Percentiles rank a stretch among this genome's conserved stretches.
Conservation (phyloP, 768 basidiomycete genomes). For the Amanita brunnescens region DNA sequence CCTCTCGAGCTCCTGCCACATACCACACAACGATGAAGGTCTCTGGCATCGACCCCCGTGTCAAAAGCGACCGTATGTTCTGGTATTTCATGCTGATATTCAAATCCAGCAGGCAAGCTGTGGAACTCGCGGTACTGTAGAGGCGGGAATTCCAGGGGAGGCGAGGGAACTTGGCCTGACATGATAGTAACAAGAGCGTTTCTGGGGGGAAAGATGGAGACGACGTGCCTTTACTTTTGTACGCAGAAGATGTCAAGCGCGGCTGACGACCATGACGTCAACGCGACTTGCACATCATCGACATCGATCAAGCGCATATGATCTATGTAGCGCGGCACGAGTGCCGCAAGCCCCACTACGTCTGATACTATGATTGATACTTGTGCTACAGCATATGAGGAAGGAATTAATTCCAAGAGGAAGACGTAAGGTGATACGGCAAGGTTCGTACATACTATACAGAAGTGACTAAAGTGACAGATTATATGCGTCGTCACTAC, state of each 20-base stretch:
- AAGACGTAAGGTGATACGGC: slow-evolving; percentile 63
- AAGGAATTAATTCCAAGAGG: slow-evolving; percentile 44
- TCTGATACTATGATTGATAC: too few relatives aligned
- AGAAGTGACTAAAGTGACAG: slow-evolving; percentile 24
- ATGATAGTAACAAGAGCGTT: too few relatives aligned
- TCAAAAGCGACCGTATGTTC: slow-evolving; percentile 9
- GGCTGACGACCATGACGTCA: too few relatives aligned
- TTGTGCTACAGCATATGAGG: too few relatives aligned
- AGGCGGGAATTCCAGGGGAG: slow-evolving; percentile 8
- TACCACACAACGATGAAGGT: slow-evolving; percentile 8
- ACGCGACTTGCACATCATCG: too few relatives aligned
- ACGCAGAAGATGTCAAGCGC: too few relatives aligned
- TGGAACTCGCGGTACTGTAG: slow-evolving; percentile 10
- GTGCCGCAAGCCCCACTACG: too few relatives aligned
- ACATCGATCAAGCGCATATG: too few relatives aligned
- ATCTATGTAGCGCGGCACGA: too few relatives aligned
- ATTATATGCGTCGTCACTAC: slow-evolving; percentile 52
- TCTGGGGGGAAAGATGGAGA: too few relatives aligned
- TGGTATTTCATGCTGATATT: slow-evolving; percentile 9
- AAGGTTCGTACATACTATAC: slow-evolving; percentile 36
- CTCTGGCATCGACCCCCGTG: slow-evolving; percentile 7
- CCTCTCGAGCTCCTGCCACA: slow-evolving; percentile 3
- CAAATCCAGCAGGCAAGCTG: slow-evolving; percentile 11
- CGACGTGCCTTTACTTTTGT: too few relatives aligned
- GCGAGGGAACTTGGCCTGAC: slow-evolving; percentile 3